Conservation (phyloP, 2,329 filamentous ascomycete genomes). For the Ceratocystis diversiconidia region DNA sequence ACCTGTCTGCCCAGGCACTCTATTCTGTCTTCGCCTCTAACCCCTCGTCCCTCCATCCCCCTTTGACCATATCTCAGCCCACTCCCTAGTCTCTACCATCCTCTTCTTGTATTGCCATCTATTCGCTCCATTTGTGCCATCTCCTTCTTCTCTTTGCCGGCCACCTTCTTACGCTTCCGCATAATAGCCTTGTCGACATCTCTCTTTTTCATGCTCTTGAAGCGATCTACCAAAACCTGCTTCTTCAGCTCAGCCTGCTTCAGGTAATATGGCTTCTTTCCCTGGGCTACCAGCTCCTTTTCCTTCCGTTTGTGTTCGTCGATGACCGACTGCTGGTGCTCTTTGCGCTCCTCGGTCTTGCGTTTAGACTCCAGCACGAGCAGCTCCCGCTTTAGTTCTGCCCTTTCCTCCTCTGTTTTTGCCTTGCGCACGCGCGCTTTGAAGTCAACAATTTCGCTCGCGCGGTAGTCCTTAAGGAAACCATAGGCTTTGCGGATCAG, state of each 20-base stretch:
- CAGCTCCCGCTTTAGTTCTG: constrained; percentile 56
- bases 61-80: not conserved
- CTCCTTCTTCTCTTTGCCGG: constrained; percentile 69
- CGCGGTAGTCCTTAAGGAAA: constrained; percentile 77
- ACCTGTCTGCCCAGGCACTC: not conserved
- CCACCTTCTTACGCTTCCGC: constrained; percentile 77
- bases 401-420: constrained; percentile 53
- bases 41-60: no score
- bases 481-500: constrained; percentile 60
- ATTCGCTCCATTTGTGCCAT: constrained; percentile 33
- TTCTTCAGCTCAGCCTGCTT: constrained; percentile 91
- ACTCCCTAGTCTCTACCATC: constrained; percentile 1
- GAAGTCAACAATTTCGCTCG: constrained; percentile 66
- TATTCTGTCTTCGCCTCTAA: not conserved
- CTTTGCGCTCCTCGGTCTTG: constrained; percentile 55
- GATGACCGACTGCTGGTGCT: constrained; percentile 54
- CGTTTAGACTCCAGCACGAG: constrained; percentile 65
- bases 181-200: constrained; percentile 77
- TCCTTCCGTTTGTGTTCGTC: constrained; percentile 67
- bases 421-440: constrained; percentile 48
- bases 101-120: constrained; percentile 14
- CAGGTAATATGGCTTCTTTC: constrained; percentile 84
- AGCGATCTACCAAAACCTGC: constrained; percentile 63
- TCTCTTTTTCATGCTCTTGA: constrained; percentile 68
- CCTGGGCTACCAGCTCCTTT: constrained; percentile 70